Evolutionary conservation across 768 basidiomycete genomes (phyloP), one percentile per base, ranked within the genome.

Genomic region (Mycena albidolilacea): DNA sequence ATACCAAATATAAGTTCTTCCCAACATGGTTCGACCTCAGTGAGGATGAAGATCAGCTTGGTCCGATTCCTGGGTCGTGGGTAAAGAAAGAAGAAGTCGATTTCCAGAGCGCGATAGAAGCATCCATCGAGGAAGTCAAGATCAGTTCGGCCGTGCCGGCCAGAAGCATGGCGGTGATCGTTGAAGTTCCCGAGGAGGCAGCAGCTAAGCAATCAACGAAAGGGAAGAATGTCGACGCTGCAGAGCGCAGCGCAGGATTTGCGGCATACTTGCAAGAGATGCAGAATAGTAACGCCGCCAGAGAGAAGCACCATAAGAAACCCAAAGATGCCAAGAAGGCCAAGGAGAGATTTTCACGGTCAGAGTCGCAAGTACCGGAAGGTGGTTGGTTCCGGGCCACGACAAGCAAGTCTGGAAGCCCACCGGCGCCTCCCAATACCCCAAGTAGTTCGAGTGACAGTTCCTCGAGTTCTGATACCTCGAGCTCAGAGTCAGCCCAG

Each of bases 1-100:
- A 60, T 9, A 48, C 17, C n/a, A 35, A 46, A 39, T 38, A 57
- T 19, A 62, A 72, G 37, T 67, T 62, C 12, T 67, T 67, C 10
- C 71, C 71, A 1, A 57, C 65, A 9, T 72, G 71, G 71, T 72
- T 72, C 17, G 65, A 67, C 23, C 41, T 43, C 9, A 43, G 41
- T 43, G 41, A 43, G 41, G 41, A 43, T 43, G 41, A 43, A 14
- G 41, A 43, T 43, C 41, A 43, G 30, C 30, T 30, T 3, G 30
- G 30, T 30, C 30, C 30, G 30, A 19, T 62, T 30, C 59, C 65
- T 0, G 21, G 6, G 11, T 41, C 67, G 1, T 67, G 65, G 60
- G 5, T 41, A 30, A 30, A 30, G 5, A 23, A 55, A 37, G 35
- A 23, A 6, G 58, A 61, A 30, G 70, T 9, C 3, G 48, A 71